Evolutionary conservation across 2,329 filamentous ascomycete genomes (phyloP), one percentile per base, ranked within the genome.

Genomic region (Pestalotiopsis sp.): DNA sequence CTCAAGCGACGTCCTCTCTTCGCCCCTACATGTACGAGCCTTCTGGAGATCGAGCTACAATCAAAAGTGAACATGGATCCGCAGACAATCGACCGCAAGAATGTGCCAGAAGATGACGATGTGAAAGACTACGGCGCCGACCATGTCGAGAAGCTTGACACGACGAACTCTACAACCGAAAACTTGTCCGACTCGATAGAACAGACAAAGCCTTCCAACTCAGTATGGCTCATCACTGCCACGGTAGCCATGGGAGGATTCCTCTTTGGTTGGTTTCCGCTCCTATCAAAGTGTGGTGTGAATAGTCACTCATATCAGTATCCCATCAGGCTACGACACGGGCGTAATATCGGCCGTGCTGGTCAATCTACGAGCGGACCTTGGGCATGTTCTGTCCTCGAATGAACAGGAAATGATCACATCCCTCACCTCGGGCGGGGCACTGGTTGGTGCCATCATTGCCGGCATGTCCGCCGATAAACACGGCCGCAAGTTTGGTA

Each of bases 381-480:
- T 87, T 11, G 80, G 81, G 25, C 77, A 80, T 52, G 76, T 76
- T 7, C 75, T 85, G 3, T 78, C 72, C 36, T 79, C 81, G 4
- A 79, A 77, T 3, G 84, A 87, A 69, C 82, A 85, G 70, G 57
- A 59, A 59, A 20, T 59, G n/a, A 59, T 59, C 57, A 59, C 57
- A 27, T 59, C 57, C 4, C 57, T 59, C 12, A 59, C 57, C 3
- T 59, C 57, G 4, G 85, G 82, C 40, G 85, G 82, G 49, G 83
- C 83, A 2, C 81, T 86, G 60, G 72, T 85, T 13, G 83, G 83
- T 9, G 80, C 82, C 67, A 77, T 82, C 36, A 73, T 78, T 65
- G 79, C 79, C 17, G 79, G 79, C 31, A 70, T 75, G 23, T 78
- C 75, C 0, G 80, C 81, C 4, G 81, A 83, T 68, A 71, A 77